These are phyloP conservation scores for Mesostigma viride DNA, from an alignment of 139 green algal species.

Conservation along the genomic window DNA sequence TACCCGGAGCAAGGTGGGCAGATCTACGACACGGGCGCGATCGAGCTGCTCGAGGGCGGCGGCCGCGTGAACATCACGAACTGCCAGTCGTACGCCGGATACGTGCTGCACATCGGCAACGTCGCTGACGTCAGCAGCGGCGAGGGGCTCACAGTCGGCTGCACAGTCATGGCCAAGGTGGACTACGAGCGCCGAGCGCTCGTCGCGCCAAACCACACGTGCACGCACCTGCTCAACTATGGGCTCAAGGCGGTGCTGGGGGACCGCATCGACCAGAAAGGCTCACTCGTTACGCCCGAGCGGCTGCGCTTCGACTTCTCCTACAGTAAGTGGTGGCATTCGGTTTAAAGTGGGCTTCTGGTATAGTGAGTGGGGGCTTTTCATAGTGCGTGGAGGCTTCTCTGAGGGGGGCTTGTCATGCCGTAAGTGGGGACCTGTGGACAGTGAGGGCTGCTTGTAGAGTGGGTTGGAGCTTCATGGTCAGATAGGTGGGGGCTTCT, in stretches of 20 bases:
- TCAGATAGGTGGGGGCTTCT: too few species aligned
- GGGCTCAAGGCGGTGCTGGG: slow-evolving; percentile 75
- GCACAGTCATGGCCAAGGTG: slow-evolving; percentile 59
- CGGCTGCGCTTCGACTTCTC: slow-evolving; percentile 96
- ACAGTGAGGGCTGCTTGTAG: too few species aligned
- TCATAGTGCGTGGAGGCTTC: too few species aligned
- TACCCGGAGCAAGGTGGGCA: slow-evolving; percentile 82
- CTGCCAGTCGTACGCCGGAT: slow-evolving; percentile 73
- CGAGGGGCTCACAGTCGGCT: slow-evolving; percentile 19
- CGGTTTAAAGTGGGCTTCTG: too few species aligned
- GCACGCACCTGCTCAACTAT: slow-evolving; percentile 95
- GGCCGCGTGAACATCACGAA: too few species aligned
- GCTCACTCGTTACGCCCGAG: slow-evolving; percentile 80
- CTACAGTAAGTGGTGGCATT: too few species aligned
- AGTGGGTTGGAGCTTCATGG: too few species aligned
- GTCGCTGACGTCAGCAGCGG: too few species aligned
- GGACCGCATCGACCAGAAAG: slow-evolving; percentile 91
- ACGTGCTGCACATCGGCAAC: slow-evolving; percentile 74
- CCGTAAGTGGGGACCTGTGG: too few species aligned
- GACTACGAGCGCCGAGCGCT: slow-evolving; percentile 64
- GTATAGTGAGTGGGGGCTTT: too few species aligned
- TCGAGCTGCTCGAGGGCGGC: slow-evolving; percentile 33
- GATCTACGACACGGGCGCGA: slow-evolving; percentile 25
- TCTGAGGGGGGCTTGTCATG: too few species aligned
- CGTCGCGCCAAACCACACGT: slow-evolving; percentile 94